These are phyloP conservation scores for Solanum chacoense DNA, from an alignment of 305 asterid species.

Conservation along the genomic window DNA sequence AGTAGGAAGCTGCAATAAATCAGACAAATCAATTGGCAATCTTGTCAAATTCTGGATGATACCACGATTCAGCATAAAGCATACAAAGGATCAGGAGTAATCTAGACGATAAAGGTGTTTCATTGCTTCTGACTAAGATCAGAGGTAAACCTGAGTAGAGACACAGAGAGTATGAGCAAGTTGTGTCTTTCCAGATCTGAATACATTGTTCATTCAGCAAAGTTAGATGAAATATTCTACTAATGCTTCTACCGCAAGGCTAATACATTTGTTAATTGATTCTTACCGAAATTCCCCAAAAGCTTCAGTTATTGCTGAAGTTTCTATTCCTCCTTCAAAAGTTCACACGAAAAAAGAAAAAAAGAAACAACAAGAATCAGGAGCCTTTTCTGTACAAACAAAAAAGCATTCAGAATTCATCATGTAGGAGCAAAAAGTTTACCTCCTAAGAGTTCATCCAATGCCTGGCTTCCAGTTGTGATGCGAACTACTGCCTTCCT, in stretches of 20 bases:
- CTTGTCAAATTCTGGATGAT: neutral
- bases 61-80: neutral
- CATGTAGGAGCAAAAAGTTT: neutral
- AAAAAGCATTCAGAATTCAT: neutral
- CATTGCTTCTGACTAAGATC: neutral
- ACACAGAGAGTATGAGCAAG: conserved; percentile 96
- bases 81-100: neutral
- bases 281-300: conserved; percentile 91
- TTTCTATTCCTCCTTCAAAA: conserved; percentile 74
- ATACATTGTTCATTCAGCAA: conserved; percentile 9
- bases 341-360: neutral
- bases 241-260: neutral
- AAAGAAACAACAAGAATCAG: neutral
- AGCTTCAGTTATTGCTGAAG: conserved; percentile 79
- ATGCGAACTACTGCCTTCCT: conserved; percentile 75
- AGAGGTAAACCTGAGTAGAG: conserved; percentile 68
- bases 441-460: conserved; percentile 95
- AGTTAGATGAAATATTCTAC: conserved; percentile 7
- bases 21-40: neutral
- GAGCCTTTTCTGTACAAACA: neutral
- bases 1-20: conserved; percentile 65
- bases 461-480: conserved; percentile 94
- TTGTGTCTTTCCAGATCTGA: conserved; percentile 97
- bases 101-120: neutral
- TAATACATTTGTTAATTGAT: neutral